Base-by-base conservation (phyloP, 1,284 basidiomycete genomes). In the Marasmius oreades region DNA sequence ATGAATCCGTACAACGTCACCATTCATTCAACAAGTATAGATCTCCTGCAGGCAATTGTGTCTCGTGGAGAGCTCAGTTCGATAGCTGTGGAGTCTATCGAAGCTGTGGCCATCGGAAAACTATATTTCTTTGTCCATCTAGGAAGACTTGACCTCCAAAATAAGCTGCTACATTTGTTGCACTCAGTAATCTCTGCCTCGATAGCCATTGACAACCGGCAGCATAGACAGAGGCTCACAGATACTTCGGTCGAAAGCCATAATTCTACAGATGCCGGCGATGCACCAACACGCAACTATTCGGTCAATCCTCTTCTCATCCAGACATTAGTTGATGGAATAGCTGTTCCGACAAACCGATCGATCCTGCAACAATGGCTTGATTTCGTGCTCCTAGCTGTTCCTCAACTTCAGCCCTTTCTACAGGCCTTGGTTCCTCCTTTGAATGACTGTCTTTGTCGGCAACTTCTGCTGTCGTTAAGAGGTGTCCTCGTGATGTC, bases 311-410 rank as follows among this genome's bases (percentile, higher is more conserved):
- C 88, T 0, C 77, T 95, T 11, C 75, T 98, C 26, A 79, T 92
- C 0, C 87, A 88, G 61, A 85, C 89, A 1, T 75, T 98, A 20
- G 77, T 90, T 16, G 90, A 94, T 65, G 96, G 92, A 0, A 85
- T 98, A 43, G 77, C 86, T 4, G 70, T 77, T 4, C 74, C 79
- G 5, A 73, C 79, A 22, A 96, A 95, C 70, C 84, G 87, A 20
- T 80, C 91, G 1, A 80, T 95, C 22, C 72, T 97, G 12, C 93
- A 96, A 66, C 92, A 97, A 67, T 99, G 96, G 96, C 80, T 98
- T 22, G 96, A 98, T 69, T 98, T 99, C 68, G 80, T 98, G 56
- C 80, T 98, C 53, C 93, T 93, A 87, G 91, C 92, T 0, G 76
- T 95, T 7, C 87, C 92, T 0, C 87, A 92, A 62, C 91, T 93